Evolutionary conservation across 768 basidiomycete genomes (phyloP).

Genomic region (Tephrocybe sp.): DNA sequence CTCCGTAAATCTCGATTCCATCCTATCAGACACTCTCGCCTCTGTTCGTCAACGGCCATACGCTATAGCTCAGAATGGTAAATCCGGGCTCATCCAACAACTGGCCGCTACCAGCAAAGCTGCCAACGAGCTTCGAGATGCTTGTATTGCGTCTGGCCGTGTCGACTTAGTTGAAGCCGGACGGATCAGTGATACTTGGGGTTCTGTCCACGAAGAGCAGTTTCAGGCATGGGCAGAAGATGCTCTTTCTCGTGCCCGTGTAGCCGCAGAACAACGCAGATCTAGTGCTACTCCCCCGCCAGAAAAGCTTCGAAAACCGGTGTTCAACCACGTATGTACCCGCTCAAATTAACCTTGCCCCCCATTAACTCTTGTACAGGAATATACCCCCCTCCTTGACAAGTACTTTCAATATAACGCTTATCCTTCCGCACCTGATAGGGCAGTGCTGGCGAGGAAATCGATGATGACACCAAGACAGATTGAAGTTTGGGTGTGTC

Average conservation of each 20-base stretch:
- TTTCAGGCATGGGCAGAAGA: slow-evolving; percentile 4
- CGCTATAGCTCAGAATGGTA: no score
- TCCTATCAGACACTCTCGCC: no score
- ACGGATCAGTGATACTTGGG: not conserved
- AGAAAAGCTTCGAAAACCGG: slow-evolving; percentile 6
- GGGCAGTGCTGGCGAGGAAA: slow-evolving; percentile 36
- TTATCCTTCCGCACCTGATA: slow-evolving; percentile 43
- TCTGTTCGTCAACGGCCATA: no score
- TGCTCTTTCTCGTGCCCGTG: not conserved
- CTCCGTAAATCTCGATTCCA: no score
- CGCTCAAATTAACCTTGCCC: no score
- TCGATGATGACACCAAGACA: slow-evolving; percentile 42
- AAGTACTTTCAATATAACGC: slow-evolving; percentile 47
- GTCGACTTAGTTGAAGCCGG: not conserved
- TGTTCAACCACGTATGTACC: slow-evolving; percentile 7
- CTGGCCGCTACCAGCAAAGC: not conserved
- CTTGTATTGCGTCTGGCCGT: not conserved
- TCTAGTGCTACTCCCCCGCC: no score
- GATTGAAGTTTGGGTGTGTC: slow-evolving; percentile 57
- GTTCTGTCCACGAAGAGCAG: not conserved
- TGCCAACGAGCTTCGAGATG: not conserved
- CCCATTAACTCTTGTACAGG: slow-evolving; percentile 30
- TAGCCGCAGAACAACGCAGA: no score
- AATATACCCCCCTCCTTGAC: slow-evolving; percentile 44
- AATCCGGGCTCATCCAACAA: no score